Conservation (phyloP, 2,329 filamentous ascomycete genomes). For the Epichloe aotearoae region DNA sequence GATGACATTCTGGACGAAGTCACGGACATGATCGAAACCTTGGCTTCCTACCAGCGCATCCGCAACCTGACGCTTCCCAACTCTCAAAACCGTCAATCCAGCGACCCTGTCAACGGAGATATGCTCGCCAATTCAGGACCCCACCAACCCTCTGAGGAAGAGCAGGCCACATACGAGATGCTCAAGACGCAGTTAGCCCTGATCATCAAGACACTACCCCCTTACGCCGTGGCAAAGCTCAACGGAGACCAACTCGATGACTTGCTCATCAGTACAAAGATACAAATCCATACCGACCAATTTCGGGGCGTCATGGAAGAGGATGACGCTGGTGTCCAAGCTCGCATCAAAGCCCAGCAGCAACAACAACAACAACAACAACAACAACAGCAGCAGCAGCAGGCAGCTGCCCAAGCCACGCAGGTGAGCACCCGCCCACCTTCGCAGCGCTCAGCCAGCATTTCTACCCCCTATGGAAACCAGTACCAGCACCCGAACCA, state of each 20-base stretch:
- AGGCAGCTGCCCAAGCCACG: conserved; percentile 8
- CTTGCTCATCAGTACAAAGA: conserved; percentile 66
- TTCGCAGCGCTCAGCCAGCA: conserved; percentile 23
- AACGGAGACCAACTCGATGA: conserved; percentile 77
- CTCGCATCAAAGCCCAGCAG: conserved; percentile 30
- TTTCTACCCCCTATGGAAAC: conserved; percentile 26
- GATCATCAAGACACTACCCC: conserved; percentile 63
- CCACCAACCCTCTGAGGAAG: conserved; percentile 52
- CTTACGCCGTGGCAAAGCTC: conserved; percentile 74
- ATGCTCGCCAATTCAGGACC: conserved; percentile 54
- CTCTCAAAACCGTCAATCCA: conserved; percentile 45
- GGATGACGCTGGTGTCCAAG: conserved; percentile 51
- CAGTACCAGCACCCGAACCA: conserved; percentile 31
- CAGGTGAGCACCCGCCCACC: conserved; percentile 21
- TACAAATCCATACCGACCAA: conserved; percentile 59
- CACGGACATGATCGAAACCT: conserved; percentile 61
- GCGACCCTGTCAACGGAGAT: conserved; percentile 51
- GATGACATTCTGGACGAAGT: conserved; percentile 62
- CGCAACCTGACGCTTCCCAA: conserved; percentile 57
- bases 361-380: conserved; percentile 11
- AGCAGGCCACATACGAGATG: conserved; percentile 51
- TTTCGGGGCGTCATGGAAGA: conserved; percentile 74
- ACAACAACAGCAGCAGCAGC: conserved; percentile 2
- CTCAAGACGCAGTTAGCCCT: conserved; percentile 63
- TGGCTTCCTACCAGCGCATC: conserved; percentile 68